Percentiles rank a stretch among this genome's conserved stretches.
These are phyloP conservation scores for Neurospora sp. DNA, from an alignment of 495 filamentous ascomycete species.

Conservation along the genomic window DNA sequence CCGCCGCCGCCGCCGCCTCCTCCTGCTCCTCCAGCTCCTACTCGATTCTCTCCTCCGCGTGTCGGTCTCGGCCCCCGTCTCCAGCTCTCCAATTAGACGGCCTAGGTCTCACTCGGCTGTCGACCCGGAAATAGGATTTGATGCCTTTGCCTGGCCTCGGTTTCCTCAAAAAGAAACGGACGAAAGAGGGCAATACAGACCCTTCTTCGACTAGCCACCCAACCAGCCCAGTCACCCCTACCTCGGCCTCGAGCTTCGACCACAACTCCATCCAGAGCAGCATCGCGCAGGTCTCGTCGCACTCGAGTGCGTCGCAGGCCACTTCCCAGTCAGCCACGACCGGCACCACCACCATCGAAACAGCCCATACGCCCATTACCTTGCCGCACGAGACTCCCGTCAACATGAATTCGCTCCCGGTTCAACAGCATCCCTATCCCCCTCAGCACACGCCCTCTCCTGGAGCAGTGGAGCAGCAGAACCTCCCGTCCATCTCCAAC, in stretches of 20 bases:
- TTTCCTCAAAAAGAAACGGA: conserved; percentile 96
- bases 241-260: conserved; percentile 38
- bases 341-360: conserved; percentile 1
- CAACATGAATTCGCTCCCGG: conserved; percentile 27
- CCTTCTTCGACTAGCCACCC: conserved; percentile 48
- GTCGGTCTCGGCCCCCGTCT: not conserved
- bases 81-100: conserved; percentile 15
- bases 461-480: conserved; percentile 37
- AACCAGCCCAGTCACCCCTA: conserved; percentile 50
- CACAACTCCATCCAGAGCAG: conserved; percentile 9
- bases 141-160: conserved; percentile 61
- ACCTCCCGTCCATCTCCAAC: conserved; percentile 59
- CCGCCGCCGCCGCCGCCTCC: not conserved
- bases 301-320: conserved; percentile 17
- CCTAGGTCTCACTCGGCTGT: conserved; percentile 9
- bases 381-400: not conserved
- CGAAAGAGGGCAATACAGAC: conserved; percentile 60
- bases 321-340: conserved; percentile 5
- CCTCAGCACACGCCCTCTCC: conserved; percentile 23
- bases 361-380: not conserved
- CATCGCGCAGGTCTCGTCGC: conserved; percentile 12
- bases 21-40: not conserved
- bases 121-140: conserved; percentile 14
- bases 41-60: not conserved
- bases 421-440: conserved; percentile 23